phyloP scores from a whole-genome alignment of 805 yeast genomes.

The Brettanomyces custersianus region DNA sequence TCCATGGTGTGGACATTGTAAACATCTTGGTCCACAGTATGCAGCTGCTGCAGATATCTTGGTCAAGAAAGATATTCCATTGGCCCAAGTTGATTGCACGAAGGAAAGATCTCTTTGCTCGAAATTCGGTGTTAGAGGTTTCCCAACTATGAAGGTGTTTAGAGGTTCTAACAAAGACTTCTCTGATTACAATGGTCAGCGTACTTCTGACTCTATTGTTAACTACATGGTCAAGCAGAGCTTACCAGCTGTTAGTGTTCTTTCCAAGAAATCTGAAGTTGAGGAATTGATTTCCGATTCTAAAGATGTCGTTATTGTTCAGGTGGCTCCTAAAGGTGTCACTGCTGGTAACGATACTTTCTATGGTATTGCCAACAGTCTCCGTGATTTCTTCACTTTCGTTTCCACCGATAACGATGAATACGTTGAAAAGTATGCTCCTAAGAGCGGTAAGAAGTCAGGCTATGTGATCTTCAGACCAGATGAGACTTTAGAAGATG shows the following conservation, averaged over 20 bases:
- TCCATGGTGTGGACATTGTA: constrained; percentile 98
- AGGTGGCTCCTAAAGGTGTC: constrained; percentile 29
- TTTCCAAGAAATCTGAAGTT: constrained; percentile 40
- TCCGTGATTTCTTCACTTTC: constrained; percentile 60
- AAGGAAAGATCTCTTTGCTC: constrained; percentile 65
- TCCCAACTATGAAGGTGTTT: constrained; percentile 77
- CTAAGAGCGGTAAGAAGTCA: constrained; percentile 24
- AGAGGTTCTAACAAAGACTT: constrained; percentile 39
- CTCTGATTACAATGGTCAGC: constrained; percentile 73
- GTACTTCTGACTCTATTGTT: constrained; percentile 72
- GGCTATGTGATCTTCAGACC: constrained; percentile 42
- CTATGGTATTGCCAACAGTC: constrained; percentile 48
- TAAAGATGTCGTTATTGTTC: constrained; percentile 48
- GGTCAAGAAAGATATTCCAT: constrained; percentile 50
- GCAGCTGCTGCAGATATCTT: constrained; percentile 61
- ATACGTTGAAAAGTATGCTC: constrained; percentile 26
- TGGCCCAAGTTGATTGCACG: constrained; percentile 84
- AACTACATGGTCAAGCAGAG: constrained; percentile 75
- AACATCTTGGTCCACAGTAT: constrained; percentile 75
- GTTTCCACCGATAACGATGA: constrained; percentile 35
- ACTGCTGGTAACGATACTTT: constrained; percentile 48
- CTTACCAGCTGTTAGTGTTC: constrained; percentile 60
- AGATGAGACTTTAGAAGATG: constrained; percentile 35
- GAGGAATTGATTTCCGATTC: constrained; percentile 36
- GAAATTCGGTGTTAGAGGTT: constrained; percentile 63